Evolutionary conservation across 768 basidiomycete species (phyloP), one percentile per base, ranked within the genome.

Genomic region (Suillus ampliporus): DNA sequence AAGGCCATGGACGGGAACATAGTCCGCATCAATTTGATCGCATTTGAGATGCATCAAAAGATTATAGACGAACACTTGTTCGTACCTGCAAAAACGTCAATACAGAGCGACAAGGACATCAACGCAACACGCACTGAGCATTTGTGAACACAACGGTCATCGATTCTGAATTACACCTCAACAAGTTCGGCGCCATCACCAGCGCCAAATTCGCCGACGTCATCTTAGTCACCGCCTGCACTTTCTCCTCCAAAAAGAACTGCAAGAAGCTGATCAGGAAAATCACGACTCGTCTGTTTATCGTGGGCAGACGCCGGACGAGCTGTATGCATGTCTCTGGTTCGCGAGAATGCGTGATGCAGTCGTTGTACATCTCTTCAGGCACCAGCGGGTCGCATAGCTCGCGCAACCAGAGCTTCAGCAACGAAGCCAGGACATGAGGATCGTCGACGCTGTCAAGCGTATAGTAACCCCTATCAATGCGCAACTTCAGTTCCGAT

Each of bases 351-450:
- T 81, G 83, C 40, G 84, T 82, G 58, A 97, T 86, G 68, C 94
- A 95, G 68, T 94, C 92, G 71, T 97, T 94, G 81, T 97, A 98
- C 80, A 94, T 79, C 74, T 94, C 91, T 64, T 91, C 86, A 8
- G 96, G 96, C 15, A 98, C 86, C 48, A 97, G 83, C n/a, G 96
- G 96, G 64, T 95, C 92, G 67, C 89, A 85, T 26, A 98, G 85
- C 73, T 98, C 96, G 50, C 96, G 86, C 21, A 97, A 80, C 95
- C 95, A 98, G 8, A 96, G 83, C 78, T 98, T 97, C 77, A 97
- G 84, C 44, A 97, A 80, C 3, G 94, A 94, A 9, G 94, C 92
- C 3, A 93, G 87, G 53, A 96, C 89, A 69, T 95, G 90, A 0
- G 95, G 93, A 71, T 97, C 95, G 65, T 95, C 92, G 48, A 97